phyloP scores from a whole-genome alignment of 495 filamentous ascomycete genomes.

The Neurospora hispaniola region DNA sequence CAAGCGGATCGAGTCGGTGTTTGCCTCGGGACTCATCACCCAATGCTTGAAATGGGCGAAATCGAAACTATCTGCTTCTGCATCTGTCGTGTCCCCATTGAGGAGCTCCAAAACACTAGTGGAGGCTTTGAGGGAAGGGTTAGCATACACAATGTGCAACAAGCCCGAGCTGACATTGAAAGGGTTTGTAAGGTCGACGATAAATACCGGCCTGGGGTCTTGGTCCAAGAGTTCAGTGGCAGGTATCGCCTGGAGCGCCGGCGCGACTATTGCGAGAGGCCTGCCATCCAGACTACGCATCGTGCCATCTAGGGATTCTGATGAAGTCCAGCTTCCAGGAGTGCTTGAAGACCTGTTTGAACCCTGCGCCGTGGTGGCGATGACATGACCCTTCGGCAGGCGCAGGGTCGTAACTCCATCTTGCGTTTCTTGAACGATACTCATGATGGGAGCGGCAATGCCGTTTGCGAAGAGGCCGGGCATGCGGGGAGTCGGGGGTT shows the following conservation, averaged over 20 bases:
- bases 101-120: slow-evolving; percentile 39
- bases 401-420: slow-evolving; percentile 54
- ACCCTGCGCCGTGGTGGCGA: slow-evolving; percentile 22
- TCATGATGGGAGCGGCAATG: slow-evolving; percentile 48
- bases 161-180: slow-evolving; percentile 40
- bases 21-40: slow-evolving; percentile 40
- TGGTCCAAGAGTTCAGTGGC: slow-evolving; percentile 55
- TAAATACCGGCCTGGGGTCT: slow-evolving; percentile 57
- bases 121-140: slow-evolving; percentile 43
- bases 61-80: slow-evolving; percentile 22
- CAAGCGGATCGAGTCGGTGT: slow-evolving; percentile 35
- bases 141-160: slow-evolving; percentile 48
- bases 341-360: slow-evolving; percentile 39
- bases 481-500: slow-evolving; percentile 32
- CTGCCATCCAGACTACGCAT: slow-evolving; percentile 34
- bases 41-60: slow-evolving; percentile 52
- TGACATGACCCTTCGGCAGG: slow-evolving; percentile 49
- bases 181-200: slow-evolving; percentile 49
- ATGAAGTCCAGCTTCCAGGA: slow-evolving; percentile 35
- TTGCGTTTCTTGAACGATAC: slow-evolving; percentile 34
- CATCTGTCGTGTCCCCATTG: slow-evolving; percentile 29
- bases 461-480: slow-evolving; percentile 45
- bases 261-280: slow-evolving; percentile 27
- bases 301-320: slow-evolving; percentile 23
- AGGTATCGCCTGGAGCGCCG: slow-evolving; percentile 46